phyloP scores from a whole-genome alignment of 208 protist species.

The Sergeia podlipaevii region DNA sequence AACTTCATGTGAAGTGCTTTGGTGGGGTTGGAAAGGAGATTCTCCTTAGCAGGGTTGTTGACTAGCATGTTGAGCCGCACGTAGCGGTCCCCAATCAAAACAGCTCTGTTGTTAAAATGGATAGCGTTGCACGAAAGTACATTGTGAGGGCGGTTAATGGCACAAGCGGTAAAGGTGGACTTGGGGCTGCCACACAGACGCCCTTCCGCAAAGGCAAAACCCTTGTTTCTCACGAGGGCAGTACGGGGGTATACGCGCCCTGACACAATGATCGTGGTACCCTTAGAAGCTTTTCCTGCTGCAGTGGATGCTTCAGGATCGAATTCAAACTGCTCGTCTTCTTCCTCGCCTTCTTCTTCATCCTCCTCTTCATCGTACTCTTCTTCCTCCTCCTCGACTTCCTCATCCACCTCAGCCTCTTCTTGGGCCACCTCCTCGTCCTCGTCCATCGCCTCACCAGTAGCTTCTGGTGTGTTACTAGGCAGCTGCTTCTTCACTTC shows the following conservation, averaged over 20 bases:
- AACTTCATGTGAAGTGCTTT: slow-evolving; percentile 30
- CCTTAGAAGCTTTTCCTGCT: neutral
- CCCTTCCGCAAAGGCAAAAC: slow-evolving; percentile 28
- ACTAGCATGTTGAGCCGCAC: slow-evolving; percentile 76
- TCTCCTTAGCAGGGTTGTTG: slow-evolving; percentile 38
- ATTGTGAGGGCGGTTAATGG: slow-evolving; percentile 31
- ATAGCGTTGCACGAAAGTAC: slow-evolving; percentile 54
- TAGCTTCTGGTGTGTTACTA: neutral
- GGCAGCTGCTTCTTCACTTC: too few species aligned
- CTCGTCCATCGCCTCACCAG: slow-evolving; percentile 1
- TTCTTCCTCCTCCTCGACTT: slow-evolving; percentile 6
- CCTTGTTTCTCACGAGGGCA: slow-evolving; percentile 59
- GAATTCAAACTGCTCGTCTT: slow-evolving; percentile 14
- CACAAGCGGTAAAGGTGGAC: slow-evolving; percentile 44
- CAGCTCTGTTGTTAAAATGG: slow-evolving; percentile 59
- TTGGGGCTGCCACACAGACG: slow-evolving; percentile 50
- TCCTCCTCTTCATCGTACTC: slow-evolving; percentile 15
- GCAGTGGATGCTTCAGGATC: slow-evolving; percentile 19
- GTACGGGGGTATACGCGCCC: slow-evolving; percentile 42
- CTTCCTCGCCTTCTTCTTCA: slow-evolving; percentile 8
- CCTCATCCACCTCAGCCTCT: slow-evolving; percentile 9
- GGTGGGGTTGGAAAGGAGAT: slow-evolving; percentile 43
- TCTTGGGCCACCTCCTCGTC: slow-evolving; percentile 13
- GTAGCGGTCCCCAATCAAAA: slow-evolving; percentile 61
- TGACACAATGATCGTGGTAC: slow-evolving; percentile 21